A percentile compares a stretch with the other conserved stretches of the same genome.
phyloP scores from a whole-genome alignment of 805 yeast genomes.

The Kuraishia molischiana region DNA sequence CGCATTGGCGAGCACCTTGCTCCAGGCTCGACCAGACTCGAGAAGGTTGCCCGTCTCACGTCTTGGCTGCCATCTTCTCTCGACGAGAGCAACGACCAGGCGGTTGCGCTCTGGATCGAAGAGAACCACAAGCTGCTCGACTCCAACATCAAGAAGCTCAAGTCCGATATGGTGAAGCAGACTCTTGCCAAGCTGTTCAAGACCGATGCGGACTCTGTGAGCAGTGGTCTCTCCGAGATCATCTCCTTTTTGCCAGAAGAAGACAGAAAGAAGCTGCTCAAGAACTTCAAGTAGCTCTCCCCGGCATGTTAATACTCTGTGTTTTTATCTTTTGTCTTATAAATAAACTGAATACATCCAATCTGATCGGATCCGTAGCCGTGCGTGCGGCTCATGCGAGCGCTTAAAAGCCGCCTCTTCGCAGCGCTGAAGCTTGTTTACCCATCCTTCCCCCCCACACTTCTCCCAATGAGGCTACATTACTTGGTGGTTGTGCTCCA shows the following conservation, averaged over 20 bases:
- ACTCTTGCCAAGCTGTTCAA: slow-evolving; percentile 51
- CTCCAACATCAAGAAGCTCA: slow-evolving; percentile 49
- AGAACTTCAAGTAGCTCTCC: slow-evolving; percentile 18
- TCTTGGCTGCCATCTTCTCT: slow-evolving; percentile 74
- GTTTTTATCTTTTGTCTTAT: no score
- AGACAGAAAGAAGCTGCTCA: slow-evolving; percentile 36
- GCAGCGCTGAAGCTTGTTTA: no score
- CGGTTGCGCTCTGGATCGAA: slow-evolving; percentile 80
- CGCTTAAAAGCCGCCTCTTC: no score
- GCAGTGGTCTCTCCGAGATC: slow-evolving; percentile 47
- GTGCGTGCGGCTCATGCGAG: no score
- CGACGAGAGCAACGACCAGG: slow-evolving; percentile 63
- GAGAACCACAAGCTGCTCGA: slow-evolving; percentile 59
- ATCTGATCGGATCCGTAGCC: no score
- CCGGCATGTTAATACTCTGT: no score
- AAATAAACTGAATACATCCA: no score
- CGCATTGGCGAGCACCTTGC: slow-evolving; percentile 55
- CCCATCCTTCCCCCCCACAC: no score
- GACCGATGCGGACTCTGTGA: slow-evolving; percentile 40
- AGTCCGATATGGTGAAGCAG: slow-evolving; percentile 57
- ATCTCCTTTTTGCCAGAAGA: slow-evolving; percentile 40
- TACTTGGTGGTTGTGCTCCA: no score
- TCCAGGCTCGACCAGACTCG: slow-evolving; percentile 55
- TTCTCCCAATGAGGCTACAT: no score
- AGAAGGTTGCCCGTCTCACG: slow-evolving; percentile 77